phyloP scores from a whole-genome alignment of 2,329 filamentous ascomycete species.

The Colletotrichum orbiculare region DNA sequence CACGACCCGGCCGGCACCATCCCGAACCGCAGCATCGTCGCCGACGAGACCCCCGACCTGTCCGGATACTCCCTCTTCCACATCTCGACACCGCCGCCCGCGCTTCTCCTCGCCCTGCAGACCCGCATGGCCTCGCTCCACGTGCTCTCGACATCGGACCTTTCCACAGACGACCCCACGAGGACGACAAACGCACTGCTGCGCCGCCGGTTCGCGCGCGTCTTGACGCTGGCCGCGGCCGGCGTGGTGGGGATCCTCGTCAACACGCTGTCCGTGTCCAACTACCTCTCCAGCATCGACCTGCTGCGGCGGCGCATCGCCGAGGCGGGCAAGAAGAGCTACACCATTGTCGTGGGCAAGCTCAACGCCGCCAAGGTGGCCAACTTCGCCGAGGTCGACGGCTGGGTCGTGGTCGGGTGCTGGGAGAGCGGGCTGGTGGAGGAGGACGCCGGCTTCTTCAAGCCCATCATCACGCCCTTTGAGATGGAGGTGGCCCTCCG shows the following conservation, averaged over 20 bases:
- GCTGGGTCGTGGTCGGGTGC: slow-evolving; percentile 97
- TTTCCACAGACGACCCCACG: slow-evolving; percentile 57
- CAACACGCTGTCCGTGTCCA: slow-evolving; percentile 92
- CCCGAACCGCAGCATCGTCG: slow-evolving; percentile 79
- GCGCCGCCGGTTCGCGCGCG: slow-evolving; percentile 86
- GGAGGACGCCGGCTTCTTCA: slow-evolving; percentile 83
- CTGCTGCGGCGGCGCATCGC: slow-evolving; percentile 79
- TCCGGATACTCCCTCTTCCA: slow-evolving; percentile 83
- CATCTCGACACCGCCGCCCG: slow-evolving; percentile 81
- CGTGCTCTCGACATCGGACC: slow-evolving; percentile 76
- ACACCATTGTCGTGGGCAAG: slow-evolving; percentile 96
- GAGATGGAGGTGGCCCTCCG: slow-evolving; percentile 84
- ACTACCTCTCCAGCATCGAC: slow-evolving; percentile 86
- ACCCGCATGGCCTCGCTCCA: slow-evolving; percentile 83
- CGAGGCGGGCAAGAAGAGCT: slow-evolving; percentile 89
- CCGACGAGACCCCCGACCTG: slow-evolving; percentile 54
- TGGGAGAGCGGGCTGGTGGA: slow-evolving; percentile 97
- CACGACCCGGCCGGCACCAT: slow-evolving; percentile 83
- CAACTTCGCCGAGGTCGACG: slow-evolving; percentile 94
- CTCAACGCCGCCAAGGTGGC: slow-evolving; percentile 95
- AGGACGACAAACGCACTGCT: slow-evolving; percentile 67
- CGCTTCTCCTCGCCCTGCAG: slow-evolving; percentile 87
- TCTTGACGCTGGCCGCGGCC: slow-evolving; percentile 82
- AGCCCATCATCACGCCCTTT: slow-evolving; percentile 93
- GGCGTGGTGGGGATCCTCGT: slow-evolving; percentile 93